Base-by-base conservation (phyloP, 2,329 filamentous ascomycete genomes). In the Penicillium sclerotiorum region DNA sequence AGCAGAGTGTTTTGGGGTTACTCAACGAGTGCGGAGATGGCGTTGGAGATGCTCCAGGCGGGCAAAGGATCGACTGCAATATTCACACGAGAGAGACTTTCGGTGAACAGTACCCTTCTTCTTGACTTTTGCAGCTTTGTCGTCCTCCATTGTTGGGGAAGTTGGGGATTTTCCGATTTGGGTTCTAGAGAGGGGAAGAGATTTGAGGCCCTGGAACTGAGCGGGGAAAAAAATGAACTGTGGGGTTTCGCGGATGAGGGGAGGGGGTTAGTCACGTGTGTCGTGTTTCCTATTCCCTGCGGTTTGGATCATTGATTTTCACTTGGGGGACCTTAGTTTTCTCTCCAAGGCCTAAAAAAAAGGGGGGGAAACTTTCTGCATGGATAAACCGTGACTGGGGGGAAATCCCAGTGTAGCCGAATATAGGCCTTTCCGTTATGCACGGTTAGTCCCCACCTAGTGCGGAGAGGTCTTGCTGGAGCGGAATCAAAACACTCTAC, bases 1-100 rank as follows among this genome's bases (percentile, higher is more conserved):
- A 42, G 46, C 27, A 22, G 22, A 52, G 44, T 27, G 4, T n/a
- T 43, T 49, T 52, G 65, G 67, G 66, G 67, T 65, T 67, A 70
- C 71, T 73, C 70, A 71, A 75, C 72, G 75, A 57, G 75, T 77
- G 68, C 75, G 73, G 68, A 77, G 74, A 71, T 77, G 75, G 59
- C 75, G 71, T 70, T 77, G 75, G 62, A 77, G 73, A 68, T 77
- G 75, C 64, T 77, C 75, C 55, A 77, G 61, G 43, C 75, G 72
- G 47, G 74, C 74, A 63, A 77, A 77, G 32, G 74, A 71, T 55
- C 75, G 65, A 58, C 72, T 74, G 63, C 74, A 77, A 56, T 76
- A 76, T 62, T 76, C 74, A 60, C 75, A 77, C 21, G 73, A 72
- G 36, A 77, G 59, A 11, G 75, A 76, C 61, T 77, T 77, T 50